phyloP scores from a whole-genome alignment of 192 early-diverging fungal genomes.

The Coemansia aciculifera region DNA sequence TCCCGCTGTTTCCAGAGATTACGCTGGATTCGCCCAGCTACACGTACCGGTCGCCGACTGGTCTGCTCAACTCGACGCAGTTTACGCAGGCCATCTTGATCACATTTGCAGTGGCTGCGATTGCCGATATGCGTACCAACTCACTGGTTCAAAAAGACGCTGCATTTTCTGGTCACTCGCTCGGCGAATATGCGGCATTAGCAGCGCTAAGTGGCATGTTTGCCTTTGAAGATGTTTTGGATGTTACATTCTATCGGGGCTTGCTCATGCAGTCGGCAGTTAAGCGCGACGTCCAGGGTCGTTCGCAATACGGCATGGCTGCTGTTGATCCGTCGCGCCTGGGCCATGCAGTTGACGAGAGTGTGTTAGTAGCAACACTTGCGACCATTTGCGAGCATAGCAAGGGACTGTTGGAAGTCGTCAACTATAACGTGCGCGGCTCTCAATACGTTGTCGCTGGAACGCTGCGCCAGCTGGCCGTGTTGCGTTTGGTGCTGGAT shows the following conservation, averaged over 20 bases:
- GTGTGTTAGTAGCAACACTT: constrained; percentile 66
- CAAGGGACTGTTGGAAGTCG: constrained; percentile 79
- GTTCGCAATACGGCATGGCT: constrained; percentile 92
- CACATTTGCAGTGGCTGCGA: constrained; percentile 80
- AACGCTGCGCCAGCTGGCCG: constrained; percentile 71
- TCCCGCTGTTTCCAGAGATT: constrained; percentile 54
- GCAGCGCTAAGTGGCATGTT: constrained; percentile 78
- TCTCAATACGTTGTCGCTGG: constrained; percentile 93
- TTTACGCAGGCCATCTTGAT: constrained; percentile 89
- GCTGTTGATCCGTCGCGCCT: constrained; percentile 89
- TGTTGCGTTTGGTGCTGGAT: constrained; percentile 79
- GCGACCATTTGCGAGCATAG: constrained; percentile 71
- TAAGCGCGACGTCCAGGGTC: constrained; percentile 70
- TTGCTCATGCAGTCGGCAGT: constrained; percentile 96
- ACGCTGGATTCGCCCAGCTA: constrained; percentile 69
- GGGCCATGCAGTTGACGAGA: constrained; percentile 70
- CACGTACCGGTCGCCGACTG: constrained; percentile 78
- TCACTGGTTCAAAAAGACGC: constrained; percentile 77
- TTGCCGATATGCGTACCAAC: constrained; percentile 83
- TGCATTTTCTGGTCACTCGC: constrained; percentile 87
- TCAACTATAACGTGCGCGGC: constrained; percentile 94
- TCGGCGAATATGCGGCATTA: constrained; percentile 90
- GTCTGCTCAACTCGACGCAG: constrained; percentile 89
- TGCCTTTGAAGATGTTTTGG: constrained; percentile 76
- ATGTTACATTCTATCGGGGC: constrained; percentile 92